Base-by-base conservation (phyloP, 1,284 basidiomycete species). In the Sphagnurus paluster region DNA sequence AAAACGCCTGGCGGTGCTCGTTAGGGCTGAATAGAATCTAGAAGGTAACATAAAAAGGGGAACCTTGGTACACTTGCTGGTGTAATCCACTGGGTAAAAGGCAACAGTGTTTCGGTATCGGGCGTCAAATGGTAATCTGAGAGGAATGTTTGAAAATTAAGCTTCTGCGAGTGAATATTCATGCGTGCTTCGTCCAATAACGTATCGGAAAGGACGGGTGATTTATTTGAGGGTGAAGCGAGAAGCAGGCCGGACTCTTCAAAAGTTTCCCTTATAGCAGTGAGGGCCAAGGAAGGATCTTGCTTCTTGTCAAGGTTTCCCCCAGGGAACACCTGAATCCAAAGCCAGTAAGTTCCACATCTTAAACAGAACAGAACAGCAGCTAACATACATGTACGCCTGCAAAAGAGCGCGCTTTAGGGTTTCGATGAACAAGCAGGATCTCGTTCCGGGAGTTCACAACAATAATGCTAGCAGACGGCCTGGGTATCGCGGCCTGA, bases 61-160 rank as follows among this genome's bases (percentile, higher is more conserved):
- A 50, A 81, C 84, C 76, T 72, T 32, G 77, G 75, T 16, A 67
- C 56, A 24, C 66, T 71, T 3, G 63, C 60, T 11, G 84, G 84
- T 2, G 85, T 86, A 41, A 85, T 72, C 85, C 85, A 88, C 55
- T 80, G 71, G 1, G 84, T 85, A 61, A 88, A 85, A 2, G 81
- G 82, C 14, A 82, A 58, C 10, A 88, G 66, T 2, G 72, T 67
- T 5, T 65, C 53, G 5, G 65, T 52, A 50, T 82, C 76, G 0
- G 75, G 60, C 19, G 56, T 63, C 40, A 86, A 63, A 8, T 60
- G 39, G 45, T 79, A 61, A 17, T 69, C 57, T 4, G 62, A 54
- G n/a, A 87, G 68, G 57, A 87, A 87, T 10, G 71, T 61, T 14
- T 68, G 59, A 59, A 87, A 87, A 3, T 64, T 57, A 11, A 67